A percentile compares a stretch with the other conserved stretches of the same genome.
These are phyloP conservation scores for Penicillium capsulatum DNA, from an alignment of 2,329 filamentous ascomycete species.

Conservation along the genomic window DNA sequence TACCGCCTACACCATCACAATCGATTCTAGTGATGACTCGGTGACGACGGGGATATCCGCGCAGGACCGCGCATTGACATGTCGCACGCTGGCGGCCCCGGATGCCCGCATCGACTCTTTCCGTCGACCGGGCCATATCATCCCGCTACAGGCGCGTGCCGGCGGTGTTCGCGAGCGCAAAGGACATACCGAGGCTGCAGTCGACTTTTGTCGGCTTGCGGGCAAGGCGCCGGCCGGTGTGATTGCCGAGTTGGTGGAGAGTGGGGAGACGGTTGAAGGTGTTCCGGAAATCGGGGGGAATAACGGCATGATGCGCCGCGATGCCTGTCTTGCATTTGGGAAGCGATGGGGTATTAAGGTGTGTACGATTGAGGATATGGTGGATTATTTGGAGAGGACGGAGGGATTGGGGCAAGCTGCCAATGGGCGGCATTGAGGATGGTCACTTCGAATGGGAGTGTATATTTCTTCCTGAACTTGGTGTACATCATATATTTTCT, in stretches of 20 bases:
- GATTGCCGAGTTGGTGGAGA: constrained; percentile 88
- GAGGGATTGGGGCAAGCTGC: constrained; percentile 49
- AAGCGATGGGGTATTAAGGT: constrained; percentile 84
- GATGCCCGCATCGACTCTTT: constrained; percentile 58
- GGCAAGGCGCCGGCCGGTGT: constrained; percentile 72
- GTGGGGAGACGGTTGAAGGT: constrained; percentile 69
- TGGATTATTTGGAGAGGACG: constrained; percentile 70
- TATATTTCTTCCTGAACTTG: constrained; percentile 13
- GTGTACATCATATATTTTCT: not conserved
- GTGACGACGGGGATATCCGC: constrained; percentile 89
- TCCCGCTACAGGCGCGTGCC: constrained; percentile 72
- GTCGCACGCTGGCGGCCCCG: constrained; percentile 69
- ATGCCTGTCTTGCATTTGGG: constrained; percentile 84
- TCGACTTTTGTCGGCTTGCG: constrained; percentile 82
- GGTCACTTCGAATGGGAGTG: constrained; percentile 17
- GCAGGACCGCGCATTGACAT: constrained; percentile 78
- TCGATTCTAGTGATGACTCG: constrained; percentile 69
- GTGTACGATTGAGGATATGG: constrained; percentile 90
- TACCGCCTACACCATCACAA: constrained; percentile 88
- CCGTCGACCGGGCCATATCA: constrained; percentile 80
- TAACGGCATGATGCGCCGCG: constrained; percentile 83
- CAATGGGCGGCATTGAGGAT: constrained; percentile 37
- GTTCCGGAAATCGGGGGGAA: constrained; percentile 60
- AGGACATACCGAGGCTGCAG: constrained; percentile 90
- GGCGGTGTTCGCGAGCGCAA: constrained; percentile 75